A percentile compares a stretch with the other conserved stretches of the same genome.
Conservation (phyloP, 139 green algal species). For the Coccomyxa sp. region DNA sequence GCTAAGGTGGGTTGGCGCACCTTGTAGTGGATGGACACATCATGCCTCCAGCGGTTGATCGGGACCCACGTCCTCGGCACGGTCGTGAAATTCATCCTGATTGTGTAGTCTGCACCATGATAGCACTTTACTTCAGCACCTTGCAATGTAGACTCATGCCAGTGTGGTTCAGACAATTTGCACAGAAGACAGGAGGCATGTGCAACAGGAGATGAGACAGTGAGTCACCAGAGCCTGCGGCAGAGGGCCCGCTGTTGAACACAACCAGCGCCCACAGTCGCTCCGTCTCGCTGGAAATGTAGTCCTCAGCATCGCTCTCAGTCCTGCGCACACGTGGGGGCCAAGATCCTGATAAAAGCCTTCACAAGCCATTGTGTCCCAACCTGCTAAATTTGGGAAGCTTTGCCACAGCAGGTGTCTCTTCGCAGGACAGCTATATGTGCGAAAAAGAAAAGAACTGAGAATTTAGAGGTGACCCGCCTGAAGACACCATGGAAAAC, state of each 20-base stretch:
- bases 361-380: neutral
- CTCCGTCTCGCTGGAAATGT: neutral
- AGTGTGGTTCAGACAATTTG: too few relatives aligned
- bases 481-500: neutral
- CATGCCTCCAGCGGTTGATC: slow-evolving; percentile 19
- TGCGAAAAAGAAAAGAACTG: neutral
- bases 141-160: too few relatives aligned
- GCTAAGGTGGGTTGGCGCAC: neutral
- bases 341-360: neutral
- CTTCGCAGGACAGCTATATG: neutral
- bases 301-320: neutral
- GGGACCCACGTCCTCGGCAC: slow-evolving; percentile 21
- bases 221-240: too few relatives aligned
- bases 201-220: too few relatives aligned
- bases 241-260: slow-evolving; percentile 11
- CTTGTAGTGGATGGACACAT: slow-evolving; percentile 7
- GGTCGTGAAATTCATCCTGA: slow-evolving; percentile 29
- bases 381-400: neutral
- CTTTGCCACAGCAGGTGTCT: neutral
- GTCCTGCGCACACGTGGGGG: neutral
- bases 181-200: too few relatives aligned
- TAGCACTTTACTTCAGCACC: too few relatives aligned
- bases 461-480: neutral
- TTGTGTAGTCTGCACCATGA: slow-evolving; percentile 22
- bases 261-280: slow-evolving; percentile 32